Evolutionary conservation across 2,329 filamentous ascomycete genomes (phyloP).

Genomic region (Ceratocystis cubensis): DNA sequence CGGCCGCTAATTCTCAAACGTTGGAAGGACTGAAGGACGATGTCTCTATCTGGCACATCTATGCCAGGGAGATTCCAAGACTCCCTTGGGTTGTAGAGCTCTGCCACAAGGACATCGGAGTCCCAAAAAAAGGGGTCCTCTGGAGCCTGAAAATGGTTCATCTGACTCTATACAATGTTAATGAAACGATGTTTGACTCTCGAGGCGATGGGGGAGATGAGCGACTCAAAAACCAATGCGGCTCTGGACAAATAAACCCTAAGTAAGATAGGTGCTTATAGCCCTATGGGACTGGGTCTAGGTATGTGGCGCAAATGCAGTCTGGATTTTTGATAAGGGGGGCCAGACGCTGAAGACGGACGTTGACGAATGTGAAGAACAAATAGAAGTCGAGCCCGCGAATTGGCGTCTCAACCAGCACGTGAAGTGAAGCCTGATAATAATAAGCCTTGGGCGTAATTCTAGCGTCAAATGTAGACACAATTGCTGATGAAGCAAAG

Average conservation of each 20-base stretch:
- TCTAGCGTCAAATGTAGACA: not conserved
- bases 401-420: not conserved
- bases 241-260: too few relatives aligned
- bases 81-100: conserved; percentile 46
- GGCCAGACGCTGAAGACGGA: not conserved
- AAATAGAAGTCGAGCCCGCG: not conserved
- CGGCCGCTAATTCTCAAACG: conserved; percentile 55
- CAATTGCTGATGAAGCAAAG: not conserved
- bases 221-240: not conserved
- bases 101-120: conserved; percentile 51
- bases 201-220: too few relatives aligned
- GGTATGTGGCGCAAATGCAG: too few relatives aligned
- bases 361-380: not conserved
- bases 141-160: not conserved
- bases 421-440: not conserved
- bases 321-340: too few relatives aligned
- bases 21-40: conserved; percentile 43
- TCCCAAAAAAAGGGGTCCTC: conserved; percentile 67
- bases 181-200: not conserved
- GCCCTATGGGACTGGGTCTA: too few relatives aligned
- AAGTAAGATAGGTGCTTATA: too few relatives aligned
- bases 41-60: conserved; percentile 17
- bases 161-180: not conserved
- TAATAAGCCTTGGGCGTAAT: not conserved
- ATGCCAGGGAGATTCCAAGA: conserved; percentile 36